phyloP scores from a whole-genome alignment of 2,329 filamentous ascomycete genomes.

The Fusarium praegraminearum region DNA sequence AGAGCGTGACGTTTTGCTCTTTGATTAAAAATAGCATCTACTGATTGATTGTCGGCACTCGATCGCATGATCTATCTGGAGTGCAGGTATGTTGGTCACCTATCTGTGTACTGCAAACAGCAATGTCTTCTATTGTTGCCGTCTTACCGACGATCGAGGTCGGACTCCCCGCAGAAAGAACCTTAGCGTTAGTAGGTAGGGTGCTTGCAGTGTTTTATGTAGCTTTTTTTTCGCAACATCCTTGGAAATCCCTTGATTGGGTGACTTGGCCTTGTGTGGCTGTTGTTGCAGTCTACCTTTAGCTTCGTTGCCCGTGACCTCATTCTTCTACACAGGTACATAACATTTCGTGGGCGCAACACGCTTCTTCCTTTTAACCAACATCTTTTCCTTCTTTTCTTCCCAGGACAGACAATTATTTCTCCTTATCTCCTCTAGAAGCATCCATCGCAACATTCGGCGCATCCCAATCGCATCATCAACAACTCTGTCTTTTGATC shows the following conservation, averaged over 20 bases:
- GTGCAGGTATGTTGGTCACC: background rate
- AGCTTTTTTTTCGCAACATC: background rate
- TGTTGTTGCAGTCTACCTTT: conserved; percentile 12
- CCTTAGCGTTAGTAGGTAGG: conserved; percentile 6
- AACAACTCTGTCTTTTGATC: conserved; percentile 1
- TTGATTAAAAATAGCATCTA: conserved; percentile 17
- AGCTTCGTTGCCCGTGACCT: conserved; percentile 31
- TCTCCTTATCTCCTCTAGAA: background rate
- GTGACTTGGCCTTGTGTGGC: background rate
- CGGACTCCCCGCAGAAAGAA: conserved; percentile 6
- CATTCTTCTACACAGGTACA: background rate
- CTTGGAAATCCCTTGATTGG: conserved; percentile 17
- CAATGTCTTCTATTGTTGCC: conserved; percentile 18
- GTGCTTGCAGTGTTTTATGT: background rate
- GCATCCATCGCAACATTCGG: background rate
- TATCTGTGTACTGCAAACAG: background rate
- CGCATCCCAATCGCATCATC: conserved; percentile 7
- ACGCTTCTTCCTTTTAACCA: conserved; percentile 9
- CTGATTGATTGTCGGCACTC: background rate
- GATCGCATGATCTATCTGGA: background rate
- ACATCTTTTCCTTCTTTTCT: conserved; percentile 1
- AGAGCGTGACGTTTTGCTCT: background rate
- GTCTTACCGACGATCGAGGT: conserved; percentile 22
- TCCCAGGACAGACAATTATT: background rate
- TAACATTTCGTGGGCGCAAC: conserved; percentile 5